Evolutionary conservation across 108 stramenopile genomes (phyloP).

Genomic region (Discostella stelligeroides): DNA sequence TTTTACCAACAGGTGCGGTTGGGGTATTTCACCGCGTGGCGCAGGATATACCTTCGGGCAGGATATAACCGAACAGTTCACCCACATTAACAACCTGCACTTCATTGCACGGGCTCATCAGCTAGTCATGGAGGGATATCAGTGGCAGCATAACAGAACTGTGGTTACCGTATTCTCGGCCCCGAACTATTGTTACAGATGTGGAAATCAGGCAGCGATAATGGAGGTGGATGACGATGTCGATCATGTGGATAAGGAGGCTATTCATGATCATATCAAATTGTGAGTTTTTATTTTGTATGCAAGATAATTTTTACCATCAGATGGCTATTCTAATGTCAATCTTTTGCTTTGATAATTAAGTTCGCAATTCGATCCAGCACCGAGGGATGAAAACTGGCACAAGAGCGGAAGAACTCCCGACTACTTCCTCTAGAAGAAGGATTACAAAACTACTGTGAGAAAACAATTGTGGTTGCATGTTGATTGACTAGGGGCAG

Average conservation of each 20-base stretch:
- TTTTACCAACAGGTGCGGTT: constrained; percentile 55
- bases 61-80: constrained; percentile 95
- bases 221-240: constrained; percentile 81
- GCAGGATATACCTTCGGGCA: constrained; percentile 96
- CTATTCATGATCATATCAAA: constrained; percentile 71
- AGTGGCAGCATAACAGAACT: constrained; percentile 81
- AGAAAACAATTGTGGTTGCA: neutral
- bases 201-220: constrained; percentile 98
- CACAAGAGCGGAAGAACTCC: constrained; percentile 81
- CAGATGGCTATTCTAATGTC: constrained; percentile 6
- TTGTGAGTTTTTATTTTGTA: constrained; percentile 53
- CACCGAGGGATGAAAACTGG: constrained; percentile 79
- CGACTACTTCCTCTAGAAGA: constrained; percentile 75
- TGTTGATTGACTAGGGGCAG: neutral
- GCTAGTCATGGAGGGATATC: constrained; percentile 96
- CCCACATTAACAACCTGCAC: constrained; percentile 87
- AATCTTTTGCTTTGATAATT: too few species aligned
- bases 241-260: constrained; percentile 58
- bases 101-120: constrained; percentile 96
- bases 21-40: constrained; percentile 90
- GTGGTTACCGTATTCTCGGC: constrained; percentile 97
- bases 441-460: neutral
- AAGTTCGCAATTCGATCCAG: constrained; percentile 82
- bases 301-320: constrained; percentile 3
- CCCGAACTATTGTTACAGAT: constrained; percentile 97